phyloP scores from a whole-genome alignment of 768 basidiomycete genomes.

The Paxillus rubicundulus region DNA sequence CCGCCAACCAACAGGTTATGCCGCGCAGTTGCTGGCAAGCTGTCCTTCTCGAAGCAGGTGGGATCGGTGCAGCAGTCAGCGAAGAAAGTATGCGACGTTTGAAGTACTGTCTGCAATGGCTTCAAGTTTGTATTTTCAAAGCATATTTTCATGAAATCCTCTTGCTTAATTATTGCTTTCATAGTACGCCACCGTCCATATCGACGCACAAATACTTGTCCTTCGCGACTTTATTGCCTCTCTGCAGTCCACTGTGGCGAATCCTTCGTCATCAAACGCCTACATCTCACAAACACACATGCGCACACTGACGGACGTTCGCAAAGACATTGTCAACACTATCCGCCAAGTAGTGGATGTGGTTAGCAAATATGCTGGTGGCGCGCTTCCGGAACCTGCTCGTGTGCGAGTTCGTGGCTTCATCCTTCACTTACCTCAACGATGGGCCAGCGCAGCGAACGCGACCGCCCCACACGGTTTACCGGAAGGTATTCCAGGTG shows the following conservation, averaged over 20 bases:
- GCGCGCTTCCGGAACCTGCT: constrained; percentile 84
- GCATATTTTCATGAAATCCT: not conserved
- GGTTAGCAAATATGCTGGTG: constrained; percentile 80
- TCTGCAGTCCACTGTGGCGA: constrained; percentile 42
- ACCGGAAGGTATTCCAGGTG: constrained; percentile 30
- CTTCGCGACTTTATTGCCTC: constrained; percentile 81
- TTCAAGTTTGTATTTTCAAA: constrained; percentile 55
- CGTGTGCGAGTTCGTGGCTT: constrained; percentile 69
- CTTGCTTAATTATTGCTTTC: not conserved
- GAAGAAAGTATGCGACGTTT: constrained; percentile 88
- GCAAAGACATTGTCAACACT: constrained; percentile 83
- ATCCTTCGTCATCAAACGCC: constrained; percentile 26
- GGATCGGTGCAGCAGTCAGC: constrained; percentile 82
- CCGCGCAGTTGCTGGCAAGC: constrained; percentile 85
- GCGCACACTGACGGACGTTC: constrained; percentile 69
- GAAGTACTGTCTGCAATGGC: constrained; percentile 84
- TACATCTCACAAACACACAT: constrained; percentile 49
- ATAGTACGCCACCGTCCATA: constrained; percentile 83
- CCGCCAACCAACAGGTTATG: constrained; percentile 49
- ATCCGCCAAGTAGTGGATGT: constrained; percentile 88
- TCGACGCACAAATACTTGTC: constrained; percentile 82
- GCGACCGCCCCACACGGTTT: constrained; percentile 16
- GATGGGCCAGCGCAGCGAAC: constrained; percentile 61
- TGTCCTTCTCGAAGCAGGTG: constrained; percentile 81
- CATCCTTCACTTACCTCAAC: constrained; percentile 74